These are phyloP conservation scores for Leavenworthia alabamica DNA, from an alignment of 345 rosid genomes.

Conservation along the genomic window DNA sequence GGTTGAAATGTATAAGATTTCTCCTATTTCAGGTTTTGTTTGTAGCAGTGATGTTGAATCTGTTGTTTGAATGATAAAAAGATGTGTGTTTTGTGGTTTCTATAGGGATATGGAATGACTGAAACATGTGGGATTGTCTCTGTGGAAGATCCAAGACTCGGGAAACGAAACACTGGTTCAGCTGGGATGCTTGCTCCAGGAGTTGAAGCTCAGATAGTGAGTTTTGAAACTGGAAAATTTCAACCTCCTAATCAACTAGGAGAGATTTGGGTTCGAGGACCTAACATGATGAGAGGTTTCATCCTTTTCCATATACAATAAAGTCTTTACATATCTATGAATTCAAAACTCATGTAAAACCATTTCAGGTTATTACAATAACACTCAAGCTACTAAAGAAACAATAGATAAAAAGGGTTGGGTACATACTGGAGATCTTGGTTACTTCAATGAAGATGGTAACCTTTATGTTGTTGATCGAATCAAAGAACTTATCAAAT, in stretches of 20 bases:
- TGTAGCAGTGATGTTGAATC: not conserved
- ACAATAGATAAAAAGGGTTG: conserved; percentile 75
- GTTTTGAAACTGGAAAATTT: conserved; percentile 51
- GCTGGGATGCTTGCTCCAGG: conserved; percentile 65
- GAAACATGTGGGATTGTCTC: conserved; percentile 69
- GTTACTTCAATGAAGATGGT: conserved; percentile 75
- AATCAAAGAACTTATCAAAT: conserved; percentile 89
- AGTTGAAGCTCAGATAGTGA: conserved; percentile 64
- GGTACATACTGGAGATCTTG: conserved; percentile 92
- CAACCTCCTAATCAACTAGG: conserved; percentile 76
- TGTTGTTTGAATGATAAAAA: not conserved
- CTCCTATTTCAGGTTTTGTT: not conserved
- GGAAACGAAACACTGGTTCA: conserved; percentile 54
- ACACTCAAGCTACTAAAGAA: conserved; percentile 67
- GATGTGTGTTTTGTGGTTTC: conserved; percentile 1
- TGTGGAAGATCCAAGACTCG: conserved; percentile 43
- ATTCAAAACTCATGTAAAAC: not conserved
- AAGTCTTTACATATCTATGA: not conserved
- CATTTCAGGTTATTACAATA: conserved; percentile 64
- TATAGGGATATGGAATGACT: conserved; percentile 93
- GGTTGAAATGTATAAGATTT: not conserved
- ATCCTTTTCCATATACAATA: no score
- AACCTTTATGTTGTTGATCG: conserved; percentile 69
- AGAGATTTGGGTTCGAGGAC: conserved; percentile 87
- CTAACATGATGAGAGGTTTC: conserved; percentile 70